A percentile compares a stretch with the other conserved stretches of the same genome.
Evolutionary conservation across 2,329 filamentous ascomycete genomes (phyloP).

Genomic region (Thermomyces lanuginosus): DNA sequence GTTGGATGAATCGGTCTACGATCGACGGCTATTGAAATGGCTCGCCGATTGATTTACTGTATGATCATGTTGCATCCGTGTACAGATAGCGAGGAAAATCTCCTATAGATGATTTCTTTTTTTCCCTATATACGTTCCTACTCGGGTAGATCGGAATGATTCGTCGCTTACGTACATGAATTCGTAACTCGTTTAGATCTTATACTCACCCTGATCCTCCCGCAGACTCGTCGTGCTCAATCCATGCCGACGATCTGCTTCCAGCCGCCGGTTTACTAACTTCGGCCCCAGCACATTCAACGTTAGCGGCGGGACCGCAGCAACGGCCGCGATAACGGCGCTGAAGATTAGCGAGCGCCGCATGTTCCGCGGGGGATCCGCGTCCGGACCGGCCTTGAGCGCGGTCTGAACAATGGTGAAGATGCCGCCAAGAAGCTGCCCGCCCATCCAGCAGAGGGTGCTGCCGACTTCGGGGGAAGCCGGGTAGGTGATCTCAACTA

Average conservation of each 20-base stretch:
- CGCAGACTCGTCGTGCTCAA: too few species aligned
- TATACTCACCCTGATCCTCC: too few species aligned
- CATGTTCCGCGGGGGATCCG: constrained; percentile 54
- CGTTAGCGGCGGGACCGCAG: constrained; percentile 50
- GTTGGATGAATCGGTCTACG: not conserved
- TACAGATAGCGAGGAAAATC: too few species aligned
- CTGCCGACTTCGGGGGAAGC: constrained; percentile 72
- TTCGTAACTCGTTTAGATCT: too few species aligned
- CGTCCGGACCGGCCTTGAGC: constrained; percentile 37
- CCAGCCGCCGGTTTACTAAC: constrained; percentile 23
- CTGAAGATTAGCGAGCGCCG: constrained; percentile 60
- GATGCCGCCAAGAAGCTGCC: constrained; percentile 67
- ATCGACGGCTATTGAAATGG: too few species aligned
- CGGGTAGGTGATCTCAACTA: constrained; percentile 77
- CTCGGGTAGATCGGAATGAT: too few species aligned
- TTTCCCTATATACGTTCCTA: too few species aligned
- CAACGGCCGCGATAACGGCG: constrained; percentile 50
- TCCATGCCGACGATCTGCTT: constrained; percentile 15
- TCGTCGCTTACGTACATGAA: too few species aligned
- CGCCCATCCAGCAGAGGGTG: constrained; percentile 69
- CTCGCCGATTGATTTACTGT: too few species aligned
- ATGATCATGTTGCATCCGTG: too few species aligned
- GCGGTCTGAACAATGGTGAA: constrained; percentile 75
- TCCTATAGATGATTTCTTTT: not conserved
- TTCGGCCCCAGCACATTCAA: constrained; percentile 52